A percentile compares a stretch with the other conserved stretches of the same genome.
These are phyloP conservation scores for Amphibolis antarctica DNA, from an alignment of 106 monocot genomes.

Conservation along the genomic window DNA sequence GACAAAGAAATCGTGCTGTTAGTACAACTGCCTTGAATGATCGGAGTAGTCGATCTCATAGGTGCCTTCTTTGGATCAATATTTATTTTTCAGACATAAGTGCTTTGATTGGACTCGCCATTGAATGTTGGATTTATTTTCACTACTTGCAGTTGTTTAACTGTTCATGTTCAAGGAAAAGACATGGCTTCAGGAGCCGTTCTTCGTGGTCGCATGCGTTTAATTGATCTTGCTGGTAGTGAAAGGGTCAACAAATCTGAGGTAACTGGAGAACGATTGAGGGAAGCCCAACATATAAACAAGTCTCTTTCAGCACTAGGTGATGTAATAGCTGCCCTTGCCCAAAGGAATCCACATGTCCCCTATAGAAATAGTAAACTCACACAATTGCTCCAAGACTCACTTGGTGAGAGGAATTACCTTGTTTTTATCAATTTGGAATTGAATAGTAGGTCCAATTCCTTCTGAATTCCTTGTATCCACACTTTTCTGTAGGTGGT, in stretches of 20 bases:
- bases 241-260: slow-evolving; percentile 96
- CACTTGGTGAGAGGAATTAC: slow-evolving; percentile 53
- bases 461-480: neutral
- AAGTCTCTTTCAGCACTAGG: slow-evolving; percentile 95
- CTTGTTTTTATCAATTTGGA: neutral
- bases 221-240: slow-evolving; percentile 95
- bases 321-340: slow-evolving; percentile 82
- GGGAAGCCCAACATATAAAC: slow-evolving; percentile 95
- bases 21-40: slow-evolving; percentile 84
- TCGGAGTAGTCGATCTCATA: slow-evolving; percentile 97
- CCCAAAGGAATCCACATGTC: slow-evolving; percentile 86
- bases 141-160: slow-evolving; percentile 69
- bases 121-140: neutral
- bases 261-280: slow-evolving; percentile 73
- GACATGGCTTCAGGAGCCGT: slow-evolving; percentile 49
- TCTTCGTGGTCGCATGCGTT: slow-evolving; percentile 79
- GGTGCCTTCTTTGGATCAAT: slow-evolving; percentile 27
- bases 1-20: slow-evolving; percentile 75
- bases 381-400: slow-evolving; percentile 91
- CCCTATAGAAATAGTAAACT: slow-evolving; percentile 97
- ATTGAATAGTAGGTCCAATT: neutral
- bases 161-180: slow-evolving; percentile 85
- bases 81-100: neutral
- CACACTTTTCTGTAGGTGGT: slow-evolving; percentile 39
- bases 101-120: neutral